Evolutionary conservation across 176 grass and related monocot genomes (phyloP).

Genomic region (Carex parvula): DNA sequence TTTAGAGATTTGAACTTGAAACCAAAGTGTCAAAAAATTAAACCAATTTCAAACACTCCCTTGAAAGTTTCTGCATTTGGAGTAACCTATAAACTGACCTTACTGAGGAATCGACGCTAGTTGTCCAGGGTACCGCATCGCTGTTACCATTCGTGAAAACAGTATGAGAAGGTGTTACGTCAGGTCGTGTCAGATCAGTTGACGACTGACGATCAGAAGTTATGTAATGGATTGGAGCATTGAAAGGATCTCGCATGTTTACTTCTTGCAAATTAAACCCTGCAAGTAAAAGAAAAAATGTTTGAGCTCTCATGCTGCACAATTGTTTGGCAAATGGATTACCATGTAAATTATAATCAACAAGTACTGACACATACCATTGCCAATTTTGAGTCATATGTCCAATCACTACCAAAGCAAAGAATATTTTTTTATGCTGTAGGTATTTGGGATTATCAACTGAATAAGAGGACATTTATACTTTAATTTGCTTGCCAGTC

Average conservation of each 20-base stretch:
- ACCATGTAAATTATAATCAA: background rate
- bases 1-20: background rate
- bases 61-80: slow-evolving; percentile 16
- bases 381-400: background rate
- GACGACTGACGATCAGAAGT: slow-evolving; percentile 29
- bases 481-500: background rate
- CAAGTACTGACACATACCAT: background rate
- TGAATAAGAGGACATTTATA: background rate
- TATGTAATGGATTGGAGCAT: slow-evolving; percentile 35
- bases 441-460: background rate
- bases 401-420: background rate
- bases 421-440: background rate
- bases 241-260: slow-evolving; percentile 63
- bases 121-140: slow-evolving; percentile 30
- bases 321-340: background rate
- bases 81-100: slow-evolving; percentile 42
- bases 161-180: slow-evolving; percentile 8
- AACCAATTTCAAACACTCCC: background rate
- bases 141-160: slow-evolving; percentile 42
- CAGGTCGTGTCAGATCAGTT: slow-evolving; percentile 31
- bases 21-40: background rate
- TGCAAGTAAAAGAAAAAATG: background rate
- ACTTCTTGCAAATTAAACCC: slow-evolving; percentile 10
- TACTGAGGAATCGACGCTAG: slow-evolving; percentile 48
- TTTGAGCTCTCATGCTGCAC: background rate